Evolutionary conservation across 2,329 filamentous ascomycete species (phyloP).

Genomic region (Claviceps sp.): DNA sequence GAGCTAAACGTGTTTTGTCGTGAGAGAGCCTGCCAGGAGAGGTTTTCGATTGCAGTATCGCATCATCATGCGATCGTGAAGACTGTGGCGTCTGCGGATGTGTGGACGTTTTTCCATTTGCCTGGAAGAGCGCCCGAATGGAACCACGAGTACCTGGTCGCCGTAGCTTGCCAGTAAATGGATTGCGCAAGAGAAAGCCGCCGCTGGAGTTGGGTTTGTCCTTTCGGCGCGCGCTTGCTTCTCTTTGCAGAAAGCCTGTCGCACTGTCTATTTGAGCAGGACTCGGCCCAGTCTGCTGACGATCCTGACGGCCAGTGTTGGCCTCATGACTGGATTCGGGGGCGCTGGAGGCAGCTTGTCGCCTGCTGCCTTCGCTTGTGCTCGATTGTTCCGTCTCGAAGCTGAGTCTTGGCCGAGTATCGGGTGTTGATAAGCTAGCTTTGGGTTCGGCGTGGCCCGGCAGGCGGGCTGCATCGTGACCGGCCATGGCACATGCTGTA

Average conservation of each 20-base stretch:
- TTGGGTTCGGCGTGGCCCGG: constrained; percentile 5
- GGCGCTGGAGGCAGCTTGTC: constrained; percentile 4
- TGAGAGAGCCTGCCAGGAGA: not conserved
- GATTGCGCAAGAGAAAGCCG: constrained; percentile 37
- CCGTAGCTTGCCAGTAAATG: constrained; percentile 21
- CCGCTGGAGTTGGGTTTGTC: constrained; percentile 33
- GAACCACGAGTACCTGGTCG: constrained; percentile 17
- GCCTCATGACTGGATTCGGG: constrained; percentile 13
- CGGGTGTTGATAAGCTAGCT: constrained; percentile 6
- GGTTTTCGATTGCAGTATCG: not conserved
- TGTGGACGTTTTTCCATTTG: constrained; percentile 10
- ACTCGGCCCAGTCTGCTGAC: constrained; percentile 5
- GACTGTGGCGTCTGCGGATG: not conserved
- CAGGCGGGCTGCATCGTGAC: constrained; percentile 9
- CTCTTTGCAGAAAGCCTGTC: constrained; percentile 6
- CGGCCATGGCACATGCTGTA: constrained; percentile 13
- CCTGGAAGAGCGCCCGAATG: constrained; percentile 12
- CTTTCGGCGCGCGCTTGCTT: constrained; percentile 16
- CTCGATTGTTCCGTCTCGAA: constrained; percentile 34
- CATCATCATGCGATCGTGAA: not conserved
- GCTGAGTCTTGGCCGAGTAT: constrained; percentile 12
- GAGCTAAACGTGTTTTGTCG: not conserved
- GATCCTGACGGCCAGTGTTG: constrained; percentile 6
- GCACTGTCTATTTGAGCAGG: not conserved
- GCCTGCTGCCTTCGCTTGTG: not conserved